phyloP scores from a whole-genome alignment of 495 filamentous ascomycete genomes.

The Neohortaea acidophila region DNA sequence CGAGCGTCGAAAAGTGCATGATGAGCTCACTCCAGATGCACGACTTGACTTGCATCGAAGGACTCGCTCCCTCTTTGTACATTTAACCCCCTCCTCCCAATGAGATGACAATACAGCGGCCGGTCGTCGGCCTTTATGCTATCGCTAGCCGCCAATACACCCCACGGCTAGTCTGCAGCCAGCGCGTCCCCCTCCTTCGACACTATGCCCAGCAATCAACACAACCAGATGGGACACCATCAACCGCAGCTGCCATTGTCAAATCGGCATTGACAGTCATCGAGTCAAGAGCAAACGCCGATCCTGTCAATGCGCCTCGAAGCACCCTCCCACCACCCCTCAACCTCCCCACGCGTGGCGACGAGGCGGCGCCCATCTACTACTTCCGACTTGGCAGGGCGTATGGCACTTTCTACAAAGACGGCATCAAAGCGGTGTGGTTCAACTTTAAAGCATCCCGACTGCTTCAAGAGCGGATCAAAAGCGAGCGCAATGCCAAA shows the following conservation, averaged over 20 bases:
- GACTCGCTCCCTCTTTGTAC: too few species aligned
- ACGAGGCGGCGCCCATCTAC: conserved; percentile 31
- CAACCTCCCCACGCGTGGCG: conserved; percentile 31
- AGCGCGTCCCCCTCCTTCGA: background rate
- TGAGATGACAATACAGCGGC: conserved; percentile 2
- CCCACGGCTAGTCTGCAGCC: background rate
- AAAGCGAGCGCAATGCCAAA: conserved; percentile 8
- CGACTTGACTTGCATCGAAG: too few species aligned
- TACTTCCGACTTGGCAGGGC: conserved; percentile 37
- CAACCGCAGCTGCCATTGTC: background rate
- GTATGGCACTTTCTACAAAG: conserved; percentile 72
- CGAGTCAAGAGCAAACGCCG: background rate
- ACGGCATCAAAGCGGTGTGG: conserved; percentile 54
- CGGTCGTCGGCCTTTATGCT: background rate
- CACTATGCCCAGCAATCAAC: conserved; percentile 1
- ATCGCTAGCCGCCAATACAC: background rate
- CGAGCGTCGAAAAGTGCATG: too few species aligned
- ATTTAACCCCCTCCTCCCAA: background rate
- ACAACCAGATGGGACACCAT: background rate
- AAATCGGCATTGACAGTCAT: conserved; percentile 7
- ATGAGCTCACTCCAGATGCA: too few species aligned
- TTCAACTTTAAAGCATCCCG: conserved; percentile 37
- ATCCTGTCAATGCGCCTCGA: conserved; percentile 40
- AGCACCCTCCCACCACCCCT: conserved; percentile 46
- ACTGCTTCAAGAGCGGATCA: conserved; percentile 29